Conservation (phyloP, 1,284 basidiomycete genomes). For the Filobasidium uniguttulatum region DNA sequence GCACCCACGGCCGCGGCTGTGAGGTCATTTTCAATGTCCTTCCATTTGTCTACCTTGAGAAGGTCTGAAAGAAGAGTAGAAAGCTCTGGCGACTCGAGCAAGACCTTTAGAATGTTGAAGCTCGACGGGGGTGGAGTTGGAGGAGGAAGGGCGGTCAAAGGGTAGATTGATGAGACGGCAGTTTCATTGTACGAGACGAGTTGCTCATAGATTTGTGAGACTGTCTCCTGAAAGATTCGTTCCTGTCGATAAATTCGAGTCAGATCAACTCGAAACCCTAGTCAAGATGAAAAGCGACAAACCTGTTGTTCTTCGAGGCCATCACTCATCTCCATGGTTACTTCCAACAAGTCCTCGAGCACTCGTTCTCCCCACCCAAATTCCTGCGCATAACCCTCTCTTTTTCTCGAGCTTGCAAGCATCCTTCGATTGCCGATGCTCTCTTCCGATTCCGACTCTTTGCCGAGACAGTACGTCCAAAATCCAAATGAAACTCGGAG, state of each 20-base stretch:
- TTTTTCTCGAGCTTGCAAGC: not conserved
- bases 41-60: constrained; percentile 14
- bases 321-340: constrained; percentile 5
- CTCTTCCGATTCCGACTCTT: constrained; percentile 5
- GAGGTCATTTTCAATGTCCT: constrained; percentile 26
- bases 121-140: constrained; percentile 23
- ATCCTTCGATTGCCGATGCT: not conserved
- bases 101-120: constrained; percentile 19
- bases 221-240: constrained; percentile 16
- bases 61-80: constrained; percentile 17
- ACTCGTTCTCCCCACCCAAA: constrained; percentile 14
- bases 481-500: constrained; percentile 20
- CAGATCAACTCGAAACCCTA: constrained; percentile 7
- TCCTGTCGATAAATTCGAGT: not conserved
- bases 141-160: constrained; percentile 19
- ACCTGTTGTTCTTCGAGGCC: constrained; percentile 7
- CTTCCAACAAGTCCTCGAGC: constrained; percentile 3
- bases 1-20: constrained; percentile 28
- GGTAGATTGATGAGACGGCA: constrained; percentile 22
- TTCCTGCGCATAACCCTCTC: not conserved
- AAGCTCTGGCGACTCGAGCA: constrained; percentile 16
- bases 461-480: constrained; percentile 25
- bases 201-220: constrained; percentile 12
- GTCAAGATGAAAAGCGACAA: too few species aligned
- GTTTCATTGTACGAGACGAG: not conserved